A percentile compares a stretch with the other conserved stretches of the same genome.
These are phyloP conservation scores for Sindora glabra DNA, from an alignment of 306 rosid genomes.

Conservation along the genomic window DNA sequence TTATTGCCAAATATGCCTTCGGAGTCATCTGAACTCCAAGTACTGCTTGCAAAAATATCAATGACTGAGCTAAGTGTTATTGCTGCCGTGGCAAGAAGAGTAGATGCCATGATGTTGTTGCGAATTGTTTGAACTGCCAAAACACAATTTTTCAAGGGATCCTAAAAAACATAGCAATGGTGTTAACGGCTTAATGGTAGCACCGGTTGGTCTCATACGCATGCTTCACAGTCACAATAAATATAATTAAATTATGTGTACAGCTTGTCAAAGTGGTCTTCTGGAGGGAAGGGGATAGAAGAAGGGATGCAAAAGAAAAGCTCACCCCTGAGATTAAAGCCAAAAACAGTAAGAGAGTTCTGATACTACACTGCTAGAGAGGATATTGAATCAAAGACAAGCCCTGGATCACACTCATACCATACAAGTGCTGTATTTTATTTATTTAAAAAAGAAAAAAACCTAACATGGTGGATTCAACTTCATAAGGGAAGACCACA, in stretches of 20 bases:
- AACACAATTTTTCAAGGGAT: slow-evolving; percentile 81
- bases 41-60: slow-evolving; percentile 55
- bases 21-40: slow-evolving; percentile 24
- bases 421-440: neutral
- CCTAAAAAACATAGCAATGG: slow-evolving; percentile 42
- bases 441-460: no score
- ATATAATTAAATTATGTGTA: no score
- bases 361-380: neutral
- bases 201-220: neutral
- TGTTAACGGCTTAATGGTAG: slow-evolving; percentile 8
- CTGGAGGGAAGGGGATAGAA: neutral
- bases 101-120: slow-evolving; percentile 86
- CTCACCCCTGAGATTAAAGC: neutral
- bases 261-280: neutral
- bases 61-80: slow-evolving; percentile 78
- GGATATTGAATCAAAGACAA: neutral
- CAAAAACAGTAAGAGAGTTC: neutral
- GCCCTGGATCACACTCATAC: neutral
- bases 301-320: neutral
- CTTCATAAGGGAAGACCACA: no score
- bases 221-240: neutral
- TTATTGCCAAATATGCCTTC: slow-evolving; percentile 33
- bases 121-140: slow-evolving; percentile 70
- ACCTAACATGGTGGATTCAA: neutral
- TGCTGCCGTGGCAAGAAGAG: slow-evolving; percentile 78